Base-by-base conservation (phyloP, 164 flowering plant genomes). In the Hamamelis virginiana region DNA sequence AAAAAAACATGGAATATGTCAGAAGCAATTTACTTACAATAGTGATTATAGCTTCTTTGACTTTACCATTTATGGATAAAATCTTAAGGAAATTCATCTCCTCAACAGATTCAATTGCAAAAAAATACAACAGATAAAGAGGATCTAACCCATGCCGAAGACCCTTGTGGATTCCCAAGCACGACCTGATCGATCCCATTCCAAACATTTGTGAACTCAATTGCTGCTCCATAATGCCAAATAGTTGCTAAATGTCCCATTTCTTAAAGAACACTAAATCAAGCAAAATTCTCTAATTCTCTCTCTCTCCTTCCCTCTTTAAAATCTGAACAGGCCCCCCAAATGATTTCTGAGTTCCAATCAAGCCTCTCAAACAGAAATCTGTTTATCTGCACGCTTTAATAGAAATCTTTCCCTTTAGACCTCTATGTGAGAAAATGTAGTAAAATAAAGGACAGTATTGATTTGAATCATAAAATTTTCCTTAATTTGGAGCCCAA, bases 241-340 rank as follows among this genome's bases (percentile, higher is more conserved):
- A 86, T 86, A 1, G 88, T 85, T 11, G 86, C 87, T 27, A 87
- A 76, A 79, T 87, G 97, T 65, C 91, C 95, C 98, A 94, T 94
- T 64, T 73, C 74, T 27, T 0, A 44, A 63, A 64, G 64, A 33
- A 67, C 51, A 11, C 53, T n/a, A 69, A 72, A 73, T 19, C 26
- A 21, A 5, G 22, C 50, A 50, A 44, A n/a, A 41, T 45, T 5
- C 43, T 43, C 10, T 44, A 25, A 48, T 23, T 43, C 58, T 46
- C 14, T 58, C 70, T 14, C 60, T 43, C 58, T 63, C 43, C 14
- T 22, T 50, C 69, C 28, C 33, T 28, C 70, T 45, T 14, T 55
- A 57, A 16, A 57, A 57, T 2, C 38, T 57, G 14, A 25, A 26
- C 16, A 25, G 33, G 15, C 53, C 15, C n/a, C 53, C 53, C 63